Percentiles rank a stretch among this genome's conserved stretches.
Evolutionary conservation across 495 filamentous ascomycete species (phyloP).

Genomic region (Neurospora hispaniola): DNA sequence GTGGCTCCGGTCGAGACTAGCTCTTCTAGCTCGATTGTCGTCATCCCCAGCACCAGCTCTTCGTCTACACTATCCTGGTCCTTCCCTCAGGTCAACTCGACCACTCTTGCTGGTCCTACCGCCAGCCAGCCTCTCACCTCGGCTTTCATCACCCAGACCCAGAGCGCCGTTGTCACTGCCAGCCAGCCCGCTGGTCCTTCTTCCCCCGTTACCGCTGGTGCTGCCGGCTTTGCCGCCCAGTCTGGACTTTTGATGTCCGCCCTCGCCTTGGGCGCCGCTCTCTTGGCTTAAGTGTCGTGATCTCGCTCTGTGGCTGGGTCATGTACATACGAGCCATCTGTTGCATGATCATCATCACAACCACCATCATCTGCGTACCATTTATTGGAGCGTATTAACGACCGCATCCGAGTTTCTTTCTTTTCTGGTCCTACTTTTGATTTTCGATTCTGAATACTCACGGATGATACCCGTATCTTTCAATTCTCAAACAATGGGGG

Average conservation of each 20-base stretch:
- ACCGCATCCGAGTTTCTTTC: constrained; percentile 12
- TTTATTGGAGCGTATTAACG: constrained; percentile 5
- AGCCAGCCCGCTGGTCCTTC: constrained; percentile 11
- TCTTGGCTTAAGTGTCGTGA: constrained; percentile 27
- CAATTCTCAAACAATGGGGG: constrained; percentile 8
- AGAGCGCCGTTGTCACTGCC: constrained; percentile 15
- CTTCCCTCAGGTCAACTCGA: constrained; percentile 29
- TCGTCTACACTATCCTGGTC: constrained; percentile 13
- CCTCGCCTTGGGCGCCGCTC: constrained; percentile 30
- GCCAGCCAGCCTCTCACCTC: constrained; percentile 22
- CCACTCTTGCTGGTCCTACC: constrained; percentile 26
- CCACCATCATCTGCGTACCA: constrained; percentile 2
- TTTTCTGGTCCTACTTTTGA: neutral
- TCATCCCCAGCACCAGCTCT: neutral
- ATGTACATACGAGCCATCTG: constrained; percentile 4
- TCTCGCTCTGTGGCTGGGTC: neutral
- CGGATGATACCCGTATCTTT: constrained; percentile 1
- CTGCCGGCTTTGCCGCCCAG: constrained; percentile 25
- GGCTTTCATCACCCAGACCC: constrained; percentile 15
- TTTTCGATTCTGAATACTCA: neutral
- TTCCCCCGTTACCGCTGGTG: constrained; percentile 20
- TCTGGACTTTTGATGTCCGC: constrained; percentile 32
- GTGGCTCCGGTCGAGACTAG: neutral
- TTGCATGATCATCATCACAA: neutral
- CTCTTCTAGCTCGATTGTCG: neutral